Evolutionary conservation across 345 rosid species (phyloP).

Genomic region (Alliaria petiolata): DNA sequence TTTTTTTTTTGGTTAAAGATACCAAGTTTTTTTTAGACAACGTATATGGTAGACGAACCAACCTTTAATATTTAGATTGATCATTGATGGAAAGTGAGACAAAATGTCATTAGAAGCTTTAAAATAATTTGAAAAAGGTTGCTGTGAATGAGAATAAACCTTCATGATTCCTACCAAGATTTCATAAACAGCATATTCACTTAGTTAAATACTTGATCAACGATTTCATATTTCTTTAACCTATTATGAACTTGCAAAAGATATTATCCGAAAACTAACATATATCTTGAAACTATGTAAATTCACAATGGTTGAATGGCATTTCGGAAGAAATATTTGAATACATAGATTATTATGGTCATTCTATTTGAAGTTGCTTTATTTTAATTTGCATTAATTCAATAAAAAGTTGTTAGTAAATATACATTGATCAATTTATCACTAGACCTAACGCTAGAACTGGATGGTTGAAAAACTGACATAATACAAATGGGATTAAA

Average conservation of each 20-base stretch:
- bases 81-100: neutral
- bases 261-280: neutral
- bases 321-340: neutral
- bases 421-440: neutral
- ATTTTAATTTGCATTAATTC: neutral
- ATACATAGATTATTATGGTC: neutral
- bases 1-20: no score
- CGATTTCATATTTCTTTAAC: neutral
- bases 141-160: constrained; percentile 22
- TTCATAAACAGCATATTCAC: neutral
- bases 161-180: constrained; percentile 18
- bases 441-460: neutral
- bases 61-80: neutral
- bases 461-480: neutral
- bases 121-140: neutral
- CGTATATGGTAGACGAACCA: neutral
- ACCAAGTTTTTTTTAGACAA: neutral
- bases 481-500: neutral
- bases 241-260: neutral
- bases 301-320: neutral
- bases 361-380: neutral
- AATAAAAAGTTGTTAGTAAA: neutral
- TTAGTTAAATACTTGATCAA: neutral
- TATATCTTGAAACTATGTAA: no score
- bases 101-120: constrained; percentile 17